Conservation (phyloP, 2,329 filamentous ascomycete species). For the Ambrosiella beaveri region DNA sequence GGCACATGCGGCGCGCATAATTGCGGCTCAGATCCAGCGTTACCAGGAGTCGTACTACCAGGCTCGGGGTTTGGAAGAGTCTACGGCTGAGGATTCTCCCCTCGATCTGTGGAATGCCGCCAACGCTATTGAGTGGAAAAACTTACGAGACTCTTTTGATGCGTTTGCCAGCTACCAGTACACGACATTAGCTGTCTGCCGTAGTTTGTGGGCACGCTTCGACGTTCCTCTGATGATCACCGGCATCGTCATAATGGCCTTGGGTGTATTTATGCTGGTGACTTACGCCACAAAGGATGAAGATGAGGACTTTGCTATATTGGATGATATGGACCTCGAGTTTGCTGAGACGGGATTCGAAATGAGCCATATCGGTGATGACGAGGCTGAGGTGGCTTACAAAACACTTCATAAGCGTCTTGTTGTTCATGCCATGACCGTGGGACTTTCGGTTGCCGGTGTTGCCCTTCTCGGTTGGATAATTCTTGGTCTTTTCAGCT, state of each 20-base stretch:
- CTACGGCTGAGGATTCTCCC: conserved; percentile 26
- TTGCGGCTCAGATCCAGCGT: conserved; percentile 70
- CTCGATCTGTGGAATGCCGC: conserved; percentile 32
- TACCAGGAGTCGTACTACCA: conserved; percentile 74
- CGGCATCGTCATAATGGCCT: conserved; percentile 54
- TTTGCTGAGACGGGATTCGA: conserved; percentile 41
- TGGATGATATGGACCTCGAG: conserved; percentile 41
- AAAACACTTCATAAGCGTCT: conserved; percentile 25
- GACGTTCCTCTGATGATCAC: conserved; percentile 72
- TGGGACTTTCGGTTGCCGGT: conserved; percentile 20
- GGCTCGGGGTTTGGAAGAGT: conserved; percentile 50
- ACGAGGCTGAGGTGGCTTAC: conserved; percentile 18
- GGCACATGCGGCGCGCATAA: conserved; percentile 56
- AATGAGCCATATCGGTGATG: conserved; percentile 23
- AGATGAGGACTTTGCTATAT: conserved; percentile 35
- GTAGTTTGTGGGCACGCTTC: conserved; percentile 79
- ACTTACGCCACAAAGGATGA: conserved; percentile 50
- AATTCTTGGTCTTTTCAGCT: conserved; percentile 22
- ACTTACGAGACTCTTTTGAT: conserved; percentile 28
- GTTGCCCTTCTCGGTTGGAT: conserved; percentile 17
- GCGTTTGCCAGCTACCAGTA: conserved; percentile 59
- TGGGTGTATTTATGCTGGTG: conserved; percentile 50
- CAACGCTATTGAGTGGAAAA: conserved; percentile 23
- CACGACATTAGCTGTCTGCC: conserved; percentile 63
- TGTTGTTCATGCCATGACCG: conserved; percentile 21